Percentiles rank a stretch among this genome's conserved stretches.
Evolutionary conservation across 208 protist species (phyloP).

Genomic region (Herpetomonas muscarum): DNA sequence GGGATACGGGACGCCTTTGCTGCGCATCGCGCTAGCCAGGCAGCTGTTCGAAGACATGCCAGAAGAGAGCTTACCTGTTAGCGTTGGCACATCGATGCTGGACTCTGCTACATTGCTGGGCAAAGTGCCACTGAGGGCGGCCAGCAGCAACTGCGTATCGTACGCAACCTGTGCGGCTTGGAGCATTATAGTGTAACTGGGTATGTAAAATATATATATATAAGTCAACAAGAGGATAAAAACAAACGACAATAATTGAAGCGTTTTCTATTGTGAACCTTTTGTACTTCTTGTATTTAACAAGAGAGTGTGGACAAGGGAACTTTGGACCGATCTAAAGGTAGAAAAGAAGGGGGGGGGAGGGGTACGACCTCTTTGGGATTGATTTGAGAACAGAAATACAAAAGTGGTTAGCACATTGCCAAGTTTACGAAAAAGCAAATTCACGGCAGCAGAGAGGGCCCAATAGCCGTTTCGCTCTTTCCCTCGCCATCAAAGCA

Average conservation of each 20-base stretch:
- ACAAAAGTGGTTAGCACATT: neutral
- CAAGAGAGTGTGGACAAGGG: neutral
- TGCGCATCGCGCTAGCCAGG: neutral
- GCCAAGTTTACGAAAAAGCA: neutral
- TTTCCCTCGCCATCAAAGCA: too few species aligned
- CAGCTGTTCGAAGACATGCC: neutral
- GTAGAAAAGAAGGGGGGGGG: neutral
- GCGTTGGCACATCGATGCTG: neutral
- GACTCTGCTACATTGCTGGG: conserved; percentile 1
- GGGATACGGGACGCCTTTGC: neutral
- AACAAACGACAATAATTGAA: neutral
- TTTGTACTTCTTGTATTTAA: too few species aligned
- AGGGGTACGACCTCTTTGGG: too few species aligned
- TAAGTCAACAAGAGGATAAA: neutral
- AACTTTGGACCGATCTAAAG: neutral
- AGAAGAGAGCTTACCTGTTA: neutral
- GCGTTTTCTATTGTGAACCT: neutral
- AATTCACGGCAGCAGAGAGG: too few species aligned
- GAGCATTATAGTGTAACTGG: neutral
- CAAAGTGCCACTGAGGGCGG: conserved; percentile 6
- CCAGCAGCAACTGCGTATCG: conserved; percentile 12
- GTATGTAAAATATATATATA: neutral
- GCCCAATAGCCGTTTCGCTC: too few species aligned
- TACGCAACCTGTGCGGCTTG: neutral
- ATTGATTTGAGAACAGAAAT: neutral